A percentile compares a stretch with the other conserved stretches of the same genome.
Conservation (phyloP, 2,329 filamentous ascomycete genomes). For the Esteya vermicola region DNA sequence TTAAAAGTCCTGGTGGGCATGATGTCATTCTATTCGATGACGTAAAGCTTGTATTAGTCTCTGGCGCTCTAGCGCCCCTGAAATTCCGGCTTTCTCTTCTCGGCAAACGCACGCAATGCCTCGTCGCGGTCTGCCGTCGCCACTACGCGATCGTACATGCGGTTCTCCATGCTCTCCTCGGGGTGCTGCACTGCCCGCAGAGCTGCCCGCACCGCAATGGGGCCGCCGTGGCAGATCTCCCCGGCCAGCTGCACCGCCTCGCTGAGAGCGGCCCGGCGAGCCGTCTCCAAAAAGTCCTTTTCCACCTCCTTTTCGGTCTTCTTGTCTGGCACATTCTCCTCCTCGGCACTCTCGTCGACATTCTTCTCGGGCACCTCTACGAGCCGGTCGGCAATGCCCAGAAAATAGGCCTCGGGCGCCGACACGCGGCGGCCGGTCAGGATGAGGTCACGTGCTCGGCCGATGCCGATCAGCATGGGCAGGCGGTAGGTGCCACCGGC, state of each 20-base stretch:
- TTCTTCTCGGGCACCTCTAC: constrained; percentile 51
- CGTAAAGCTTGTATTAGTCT: background rate
- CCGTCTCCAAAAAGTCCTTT: constrained; percentile 34
- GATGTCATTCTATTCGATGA: too few species aligned
- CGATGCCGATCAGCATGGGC: constrained; percentile 63
- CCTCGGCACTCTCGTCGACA: constrained; percentile 2
- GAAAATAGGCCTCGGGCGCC: constrained; percentile 76
- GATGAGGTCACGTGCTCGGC: constrained; percentile 77
- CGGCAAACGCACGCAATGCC: constrained; percentile 69
- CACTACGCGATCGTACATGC: constrained; percentile 73
- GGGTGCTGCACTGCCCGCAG: constrained; percentile 64
- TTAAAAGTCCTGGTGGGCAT: too few species aligned
- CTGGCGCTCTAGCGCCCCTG: constrained; percentile 29
- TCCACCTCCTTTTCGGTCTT: constrained; percentile 23
- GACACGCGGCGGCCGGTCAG: constrained; percentile 77
- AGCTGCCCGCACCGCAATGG: constrained; percentile 66
- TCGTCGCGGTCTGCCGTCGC: constrained; percentile 77
- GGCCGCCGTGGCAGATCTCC: constrained; percentile 73
- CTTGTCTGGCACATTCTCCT: constrained; percentile 18
- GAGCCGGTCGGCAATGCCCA: constrained; percentile 80
- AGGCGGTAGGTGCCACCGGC: constrained; percentile 87
- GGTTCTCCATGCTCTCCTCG: constrained; percentile 66
- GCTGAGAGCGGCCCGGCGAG: constrained; percentile 53
- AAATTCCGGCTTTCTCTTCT: constrained; percentile 47
- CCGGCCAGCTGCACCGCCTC: constrained; percentile 66